A percentile compares a stretch with the other conserved stretches of the same genome.
phyloP scores from a whole-genome alignment of 495 filamentous ascomycete species.

The Penicillium paradoxum region DNA sequence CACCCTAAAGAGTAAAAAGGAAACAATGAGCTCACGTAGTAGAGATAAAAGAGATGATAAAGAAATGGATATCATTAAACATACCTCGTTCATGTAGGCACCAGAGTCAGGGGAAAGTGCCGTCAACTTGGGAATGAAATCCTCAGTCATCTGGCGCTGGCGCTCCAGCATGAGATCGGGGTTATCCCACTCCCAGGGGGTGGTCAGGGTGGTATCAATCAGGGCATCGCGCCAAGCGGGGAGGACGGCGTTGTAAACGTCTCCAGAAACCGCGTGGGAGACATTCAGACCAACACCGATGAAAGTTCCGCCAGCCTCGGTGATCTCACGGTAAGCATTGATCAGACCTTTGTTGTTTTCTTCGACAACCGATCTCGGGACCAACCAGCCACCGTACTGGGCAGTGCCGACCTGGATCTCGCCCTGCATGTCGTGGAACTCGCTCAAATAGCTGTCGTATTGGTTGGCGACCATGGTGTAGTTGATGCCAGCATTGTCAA shows the following conservation, averaged over 20 bases:
- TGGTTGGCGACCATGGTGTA: slow-evolving; percentile 26
- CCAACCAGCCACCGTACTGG: slow-evolving; percentile 54
- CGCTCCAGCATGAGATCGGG: slow-evolving; percentile 29
- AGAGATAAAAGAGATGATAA: not conserved
- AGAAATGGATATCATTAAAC: not conserved
- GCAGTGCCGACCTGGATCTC: slow-evolving; percentile 40
- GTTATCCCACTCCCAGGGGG: slow-evolving; percentile 39
- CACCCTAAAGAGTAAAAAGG: slow-evolving; percentile 15
- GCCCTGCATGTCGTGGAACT: slow-evolving; percentile 38
- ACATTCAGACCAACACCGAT: slow-evolving; percentile 44
- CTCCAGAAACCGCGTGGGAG: slow-evolving; percentile 33
- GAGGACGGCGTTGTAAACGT: slow-evolving; percentile 51
- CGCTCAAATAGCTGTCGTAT: slow-evolving; percentile 40
- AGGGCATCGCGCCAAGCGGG: slow-evolving; percentile 56
- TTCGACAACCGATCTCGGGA: slow-evolving; percentile 46
- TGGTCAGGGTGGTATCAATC: slow-evolving; percentile 37
- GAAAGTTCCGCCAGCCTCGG: slow-evolving; percentile 38
- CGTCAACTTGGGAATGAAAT: slow-evolving; percentile 38
- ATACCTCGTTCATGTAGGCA: slow-evolving; percentile 39
- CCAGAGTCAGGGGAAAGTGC: slow-evolving; percentile 34
- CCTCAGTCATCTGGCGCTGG: slow-evolving; percentile 37
- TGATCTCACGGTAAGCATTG: slow-evolving; percentile 34
- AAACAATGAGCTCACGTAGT: not conserved
- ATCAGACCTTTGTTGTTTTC: slow-evolving; percentile 46
- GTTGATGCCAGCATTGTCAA: slow-evolving; percentile 26